Evolutionary conservation across 306 rosid species (phyloP).

Genomic region (Morella rubra): DNA sequence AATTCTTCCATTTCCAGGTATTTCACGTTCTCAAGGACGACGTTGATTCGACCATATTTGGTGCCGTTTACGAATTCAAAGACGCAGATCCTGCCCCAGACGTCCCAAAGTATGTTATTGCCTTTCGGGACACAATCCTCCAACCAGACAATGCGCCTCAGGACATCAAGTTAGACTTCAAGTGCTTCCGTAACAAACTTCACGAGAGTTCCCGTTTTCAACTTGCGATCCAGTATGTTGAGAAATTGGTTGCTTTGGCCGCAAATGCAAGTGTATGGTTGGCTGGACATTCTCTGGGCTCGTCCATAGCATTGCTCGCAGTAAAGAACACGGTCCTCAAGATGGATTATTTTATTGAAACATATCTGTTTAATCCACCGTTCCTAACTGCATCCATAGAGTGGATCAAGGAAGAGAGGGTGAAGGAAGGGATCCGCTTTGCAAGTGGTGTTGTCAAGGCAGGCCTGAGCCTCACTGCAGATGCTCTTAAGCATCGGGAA

Average conservation of each 20-base stretch:
- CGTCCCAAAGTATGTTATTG: slow-evolving; percentile 32
- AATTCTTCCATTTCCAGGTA: slow-evolving; percentile 25
- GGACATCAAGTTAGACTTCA: slow-evolving; percentile 15
- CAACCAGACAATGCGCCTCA: not conserved
- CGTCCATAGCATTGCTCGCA: slow-evolving; percentile 28
- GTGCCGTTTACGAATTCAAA: slow-evolving; percentile 19
- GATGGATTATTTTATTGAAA: slow-evolving; percentile 15
- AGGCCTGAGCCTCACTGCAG: not conserved
- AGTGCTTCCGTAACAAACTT: slow-evolving; percentile 8
- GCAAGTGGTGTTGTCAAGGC: slow-evolving; percentile 11
- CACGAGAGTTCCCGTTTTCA: slow-evolving; percentile 11
- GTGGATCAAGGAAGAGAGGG: not conserved
- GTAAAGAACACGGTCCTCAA: slow-evolving; percentile 27
- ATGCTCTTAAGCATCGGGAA: not conserved
- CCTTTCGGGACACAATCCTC: slow-evolving; percentile 28
- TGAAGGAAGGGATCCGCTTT: slow-evolving; percentile 22
- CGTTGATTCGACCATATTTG: slow-evolving; percentile 4
- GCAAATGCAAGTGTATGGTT: slow-evolving; percentile 31
- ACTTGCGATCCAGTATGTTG: not conserved
- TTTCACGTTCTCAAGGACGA: slow-evolving; percentile 10
- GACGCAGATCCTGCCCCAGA: not conserved
- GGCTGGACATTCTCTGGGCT: slow-evolving; percentile 40
- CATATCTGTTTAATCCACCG: slow-evolving; percentile 41
- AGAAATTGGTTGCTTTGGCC: not conserved
- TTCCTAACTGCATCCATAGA: slow-evolving; percentile 25